Evolutionary conservation across 1,284 basidiomycete genomes (phyloP), one percentile per base, ranked within the genome.

Genomic region (Psilocybe mexicana): DNA sequence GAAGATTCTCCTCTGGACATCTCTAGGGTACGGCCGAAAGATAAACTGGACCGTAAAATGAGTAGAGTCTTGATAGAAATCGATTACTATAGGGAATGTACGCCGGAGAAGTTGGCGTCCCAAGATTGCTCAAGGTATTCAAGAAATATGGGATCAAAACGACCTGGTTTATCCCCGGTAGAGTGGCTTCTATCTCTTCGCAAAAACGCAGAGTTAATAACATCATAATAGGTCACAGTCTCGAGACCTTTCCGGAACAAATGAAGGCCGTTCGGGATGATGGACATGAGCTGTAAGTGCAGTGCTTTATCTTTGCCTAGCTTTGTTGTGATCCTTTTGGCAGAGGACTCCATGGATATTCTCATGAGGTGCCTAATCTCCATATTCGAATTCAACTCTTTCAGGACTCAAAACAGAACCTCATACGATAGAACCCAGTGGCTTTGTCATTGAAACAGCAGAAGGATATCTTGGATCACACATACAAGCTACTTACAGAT

Each of bases 311-410:
- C 5, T 8, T 33, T 14, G 25, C 18, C n/a, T 1, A 24, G 14
- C n/a, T 40, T 25, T 14, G 2, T 42, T 30, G 30, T 18, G 28
- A 30, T 7, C 36, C 8, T 6, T 6, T 36, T 6, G 11, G 57
- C 45, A 85, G 83, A 55, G 88, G 88, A 1, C 79, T 91, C 5
- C 87, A 90, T 61, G 88, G 88, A 0, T 90, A 91, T 69, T 88
- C 86, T 0, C 88, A 91, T 69, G 88, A 89, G 70, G 84, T 79
- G 30, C 12, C 26, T 33, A 33, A 43, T 18, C 30, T 33, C 18
- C 65, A 40, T 2, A 14, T 38, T 14, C 6, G 1, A 33, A 6
- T 43, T 18, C 18, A 43, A 7, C 8, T 25, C 38, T 36, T 42
- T 33, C 38, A 5, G 8, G 3, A 24, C 10, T 24, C 51, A 59